A percentile compares a stretch with the other conserved stretches of the same genome.
Evolutionary conservation across 2,329 filamentous ascomycete species (phyloP).

Genomic region (Trichoderma sp.): DNA sequence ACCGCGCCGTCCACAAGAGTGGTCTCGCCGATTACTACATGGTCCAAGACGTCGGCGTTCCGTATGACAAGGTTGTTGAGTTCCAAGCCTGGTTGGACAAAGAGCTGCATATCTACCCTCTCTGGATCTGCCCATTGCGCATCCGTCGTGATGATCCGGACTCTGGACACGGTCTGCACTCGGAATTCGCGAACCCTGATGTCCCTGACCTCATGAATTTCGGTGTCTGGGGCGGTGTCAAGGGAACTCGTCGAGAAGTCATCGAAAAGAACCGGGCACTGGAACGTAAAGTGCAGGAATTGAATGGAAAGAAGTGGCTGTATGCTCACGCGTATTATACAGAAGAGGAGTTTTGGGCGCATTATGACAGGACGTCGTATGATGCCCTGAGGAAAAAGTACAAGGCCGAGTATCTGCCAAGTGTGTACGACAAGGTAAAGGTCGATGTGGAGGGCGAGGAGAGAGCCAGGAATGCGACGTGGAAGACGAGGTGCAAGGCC

Average conservation of each 20-base stretch:
- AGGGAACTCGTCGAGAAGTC: slow-evolving; percentile 46
- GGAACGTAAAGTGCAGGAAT: slow-evolving; percentile 58
- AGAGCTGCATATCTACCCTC: slow-evolving; percentile 50
- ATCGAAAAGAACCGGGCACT: slow-evolving; percentile 59
- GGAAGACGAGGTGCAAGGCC: slow-evolving; percentile 35
- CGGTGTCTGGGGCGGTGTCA: slow-evolving; percentile 60
- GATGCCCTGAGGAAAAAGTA: slow-evolving; percentile 60
- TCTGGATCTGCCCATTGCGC: slow-evolving; percentile 58
- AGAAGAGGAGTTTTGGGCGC: slow-evolving; percentile 67
- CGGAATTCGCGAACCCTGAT: slow-evolving; percentile 44
- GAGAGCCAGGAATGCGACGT: slow-evolving; percentile 35
- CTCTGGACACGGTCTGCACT: slow-evolving; percentile 49
- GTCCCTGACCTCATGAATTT: slow-evolving; percentile 57
- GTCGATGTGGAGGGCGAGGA: slow-evolving; percentile 45
- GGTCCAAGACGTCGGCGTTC: slow-evolving; percentile 63
- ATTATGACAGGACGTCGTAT: slow-evolving; percentile 63
- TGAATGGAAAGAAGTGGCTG: slow-evolving; percentile 68
- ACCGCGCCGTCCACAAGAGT: slow-evolving; percentile 64
- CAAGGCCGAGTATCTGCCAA: slow-evolving; percentile 59
- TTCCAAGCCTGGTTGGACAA: slow-evolving; percentile 52
- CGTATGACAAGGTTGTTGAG: slow-evolving; percentile 43
- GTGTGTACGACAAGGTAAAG: slow-evolving; percentile 68
- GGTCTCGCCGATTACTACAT: slow-evolving; percentile 62
- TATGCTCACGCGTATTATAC: slow-evolving; percentile 71
- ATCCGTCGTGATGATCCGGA: slow-evolving; percentile 45